Percentiles rank a stretch among this genome's conserved stretches.
phyloP scores from a whole-genome alignment of 306 rosid genomes.

The Ceratonia siliqua region DNA sequence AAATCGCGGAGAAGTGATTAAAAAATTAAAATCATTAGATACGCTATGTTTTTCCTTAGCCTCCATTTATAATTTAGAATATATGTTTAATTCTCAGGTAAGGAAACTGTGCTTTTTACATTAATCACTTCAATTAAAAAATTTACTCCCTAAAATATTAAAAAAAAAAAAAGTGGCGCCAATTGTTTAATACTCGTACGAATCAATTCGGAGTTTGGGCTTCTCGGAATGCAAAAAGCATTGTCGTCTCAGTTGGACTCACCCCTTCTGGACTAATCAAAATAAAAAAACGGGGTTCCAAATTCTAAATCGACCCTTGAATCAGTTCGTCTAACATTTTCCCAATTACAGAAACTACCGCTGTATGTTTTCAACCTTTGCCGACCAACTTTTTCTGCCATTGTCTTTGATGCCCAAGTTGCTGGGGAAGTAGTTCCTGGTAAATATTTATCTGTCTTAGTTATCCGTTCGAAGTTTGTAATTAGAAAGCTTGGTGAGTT shows the following conservation, averaged over 20 bases:
- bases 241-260: not conserved
- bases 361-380: not conserved
- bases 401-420: not conserved
- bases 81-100: no score
- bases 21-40: not conserved
- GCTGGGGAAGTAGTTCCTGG: not conserved
- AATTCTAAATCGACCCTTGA: not conserved
- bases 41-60: not conserved
- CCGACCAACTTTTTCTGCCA: not conserved
- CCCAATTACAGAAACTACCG: not conserved
- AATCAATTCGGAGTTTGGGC: not conserved
- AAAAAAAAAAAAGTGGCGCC: not conserved
- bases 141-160: not conserved
- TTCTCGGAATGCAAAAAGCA: not conserved
- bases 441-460: not conserved
- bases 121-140: no score
- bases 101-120: no score
- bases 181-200: not conserved
- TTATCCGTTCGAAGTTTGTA: not conserved
- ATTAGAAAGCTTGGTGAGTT: no score
- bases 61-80: no score
- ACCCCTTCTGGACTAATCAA: not conserved
- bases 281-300: not conserved
- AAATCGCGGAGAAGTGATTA: not conserved
- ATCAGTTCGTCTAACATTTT: not conserved